phyloP scores from a whole-genome alignment of 495 filamentous ascomycete genomes.

The Parmelia sp. region DNA sequence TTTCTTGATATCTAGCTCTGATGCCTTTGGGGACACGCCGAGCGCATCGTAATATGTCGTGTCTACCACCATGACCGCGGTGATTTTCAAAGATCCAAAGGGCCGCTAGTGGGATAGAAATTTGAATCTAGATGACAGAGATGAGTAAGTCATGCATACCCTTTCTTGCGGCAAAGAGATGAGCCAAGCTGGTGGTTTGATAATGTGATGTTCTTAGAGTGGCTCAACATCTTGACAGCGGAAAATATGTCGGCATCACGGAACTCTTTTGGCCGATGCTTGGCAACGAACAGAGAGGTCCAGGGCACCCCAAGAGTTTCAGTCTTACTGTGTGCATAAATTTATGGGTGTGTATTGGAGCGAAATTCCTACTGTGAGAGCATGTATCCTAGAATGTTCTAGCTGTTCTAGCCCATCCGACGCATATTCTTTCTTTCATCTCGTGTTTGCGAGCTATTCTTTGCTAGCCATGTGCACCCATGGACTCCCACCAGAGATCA shows the following conservation, averaged over 20 bases:
- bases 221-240: background rate
- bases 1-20: constrained; percentile 97
- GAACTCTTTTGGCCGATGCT: background rate
- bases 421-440: no score
- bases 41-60: constrained; percentile 87
- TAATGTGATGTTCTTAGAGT: background rate
- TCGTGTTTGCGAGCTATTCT: no score
- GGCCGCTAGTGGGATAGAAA: background rate
- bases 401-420: no score
- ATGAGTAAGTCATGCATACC: background rate
- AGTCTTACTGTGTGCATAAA: no score
- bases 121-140: background rate
- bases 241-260: no score
- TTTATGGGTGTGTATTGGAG: no score
- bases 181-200: background rate
- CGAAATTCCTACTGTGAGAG: no score
- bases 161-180: background rate
- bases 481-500: no score
- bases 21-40: constrained; percentile 78
- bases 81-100: background rate
- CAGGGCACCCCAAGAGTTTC: no score
- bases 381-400: no score
- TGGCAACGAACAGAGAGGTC: no score
- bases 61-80: constrained; percentile 67
- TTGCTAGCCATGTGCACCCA: no score